These are phyloP conservation scores for Prunus yedoensis DNA, from an alignment of 331 rosid species.

Conservation along the genomic window DNA sequence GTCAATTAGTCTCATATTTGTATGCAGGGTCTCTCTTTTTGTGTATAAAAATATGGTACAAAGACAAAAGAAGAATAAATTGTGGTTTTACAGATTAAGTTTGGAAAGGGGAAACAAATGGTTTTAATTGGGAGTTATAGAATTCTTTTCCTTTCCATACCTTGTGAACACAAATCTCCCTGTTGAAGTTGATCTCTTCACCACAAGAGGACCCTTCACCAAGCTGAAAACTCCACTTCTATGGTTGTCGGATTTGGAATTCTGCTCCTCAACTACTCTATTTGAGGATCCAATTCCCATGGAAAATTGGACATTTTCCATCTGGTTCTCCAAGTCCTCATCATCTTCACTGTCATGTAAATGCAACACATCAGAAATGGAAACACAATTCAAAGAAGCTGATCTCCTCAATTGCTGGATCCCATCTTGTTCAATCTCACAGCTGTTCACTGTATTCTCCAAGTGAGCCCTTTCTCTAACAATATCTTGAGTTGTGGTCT, in stretches of 20 bases:
- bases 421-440: constrained; percentile 21
- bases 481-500: constrained; percentile 14
- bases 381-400: constrained; percentile 34
- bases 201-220: constrained; percentile 23
- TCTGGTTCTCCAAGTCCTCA: constrained; percentile 16
- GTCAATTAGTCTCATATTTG: constrained; percentile 3
- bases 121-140: constrained; percentile 30
- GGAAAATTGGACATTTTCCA: constrained; percentile 8
- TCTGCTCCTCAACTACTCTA: constrained; percentile 21
- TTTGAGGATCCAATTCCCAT: constrained; percentile 42
- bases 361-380: constrained; percentile 42
- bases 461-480: background rate
- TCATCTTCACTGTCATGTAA: constrained; percentile 23
- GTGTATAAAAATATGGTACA: constrained; percentile 10
- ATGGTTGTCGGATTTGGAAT: constrained; percentile 12
- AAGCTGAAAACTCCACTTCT: constrained; percentile 25
- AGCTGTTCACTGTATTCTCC: constrained; percentile 1
- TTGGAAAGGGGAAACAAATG: background rate
- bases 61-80: background rate
- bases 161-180: constrained; percentile 38
- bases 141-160: constrained; percentile 33
- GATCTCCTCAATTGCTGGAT: constrained; percentile 35
- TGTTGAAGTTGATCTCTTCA: constrained; percentile 45
- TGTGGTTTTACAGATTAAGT: background rate
- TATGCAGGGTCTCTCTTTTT: background rate